Conservation (phyloP, 2,329 filamentous ascomycete species). For the Bipolaris bicolor region DNA sequence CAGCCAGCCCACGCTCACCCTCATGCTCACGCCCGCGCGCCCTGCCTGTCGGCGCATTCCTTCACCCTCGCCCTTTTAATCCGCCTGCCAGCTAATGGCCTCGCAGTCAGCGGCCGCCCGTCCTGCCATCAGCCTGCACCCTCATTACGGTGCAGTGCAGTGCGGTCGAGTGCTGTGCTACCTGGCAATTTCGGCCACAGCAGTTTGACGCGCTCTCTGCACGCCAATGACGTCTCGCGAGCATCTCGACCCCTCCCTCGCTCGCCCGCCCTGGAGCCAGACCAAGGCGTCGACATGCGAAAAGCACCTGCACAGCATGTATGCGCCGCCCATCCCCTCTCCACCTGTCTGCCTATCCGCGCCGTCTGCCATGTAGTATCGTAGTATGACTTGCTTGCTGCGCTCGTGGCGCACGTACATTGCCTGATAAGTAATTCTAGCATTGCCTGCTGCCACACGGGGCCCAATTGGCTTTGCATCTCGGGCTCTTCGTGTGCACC, state of each 20-base stretch:
- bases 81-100: conserved; percentile 4
- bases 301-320: neutral
- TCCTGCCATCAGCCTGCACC: neutral
- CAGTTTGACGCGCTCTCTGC: conserved; percentile 14
- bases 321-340: conserved; percentile 7
- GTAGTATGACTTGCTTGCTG: neutral
- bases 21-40: neutral
- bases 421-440: neutral
- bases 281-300: neutral
- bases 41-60: conserved; percentile 19
- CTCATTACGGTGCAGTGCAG: neutral
- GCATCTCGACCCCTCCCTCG: conserved; percentile 17
- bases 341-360: conserved; percentile 2
- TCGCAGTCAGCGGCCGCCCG: conserved; percentile 4
- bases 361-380: neutral
- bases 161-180: neutral
- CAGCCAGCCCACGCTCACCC: conserved; percentile 20
- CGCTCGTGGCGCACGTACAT: neutral
- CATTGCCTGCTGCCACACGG: neutral
- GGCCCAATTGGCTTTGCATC: conserved; percentile 5
- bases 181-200: conserved; percentile 10
- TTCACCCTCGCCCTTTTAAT: conserved; percentile 11
- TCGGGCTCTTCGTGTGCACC: conserved; percentile 21
- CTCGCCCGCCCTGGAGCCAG: neutral
- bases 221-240: conserved; percentile 28